These are phyloP conservation scores for Evernia prunastri DNA, from an alignment of 495 filamentous ascomycete genomes.

Conservation along the genomic window DNA sequence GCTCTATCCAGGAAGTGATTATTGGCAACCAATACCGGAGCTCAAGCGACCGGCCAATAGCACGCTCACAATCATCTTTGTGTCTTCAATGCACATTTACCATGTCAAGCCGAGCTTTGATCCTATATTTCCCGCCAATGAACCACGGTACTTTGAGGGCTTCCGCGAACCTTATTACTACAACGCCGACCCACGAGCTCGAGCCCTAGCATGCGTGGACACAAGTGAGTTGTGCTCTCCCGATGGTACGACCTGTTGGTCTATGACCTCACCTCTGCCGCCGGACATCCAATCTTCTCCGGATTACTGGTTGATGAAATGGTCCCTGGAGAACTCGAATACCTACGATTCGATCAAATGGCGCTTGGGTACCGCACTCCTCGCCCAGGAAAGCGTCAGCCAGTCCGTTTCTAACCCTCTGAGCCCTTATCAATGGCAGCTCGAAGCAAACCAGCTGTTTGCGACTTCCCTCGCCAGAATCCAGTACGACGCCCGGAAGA, in stretches of 20 bases:
- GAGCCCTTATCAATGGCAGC: constrained; percentile 24
- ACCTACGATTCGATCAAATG: constrained; percentile 27
- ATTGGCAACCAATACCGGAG: constrained; percentile 21
- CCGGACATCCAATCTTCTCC: background rate
- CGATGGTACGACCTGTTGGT: constrained; percentile 22
- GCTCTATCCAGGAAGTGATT: constrained; percentile 8
- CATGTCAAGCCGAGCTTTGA: constrained; percentile 23
- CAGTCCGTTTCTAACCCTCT: constrained; percentile 22
- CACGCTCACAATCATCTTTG: constrained; percentile 28
- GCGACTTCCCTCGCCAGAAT: constrained; percentile 26
- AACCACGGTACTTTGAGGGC: constrained; percentile 7
- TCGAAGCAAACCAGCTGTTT: constrained; percentile 25
- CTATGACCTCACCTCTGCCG: constrained; percentile 17
- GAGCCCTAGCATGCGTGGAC: constrained; percentile 26
- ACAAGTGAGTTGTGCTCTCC: constrained; percentile 23
- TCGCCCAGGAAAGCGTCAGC: constrained; percentile 25
- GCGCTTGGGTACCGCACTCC: constrained; percentile 25
- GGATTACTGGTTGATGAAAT: constrained; percentile 25
- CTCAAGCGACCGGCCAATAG: constrained; percentile 14
- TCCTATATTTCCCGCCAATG: constrained; percentile 24
- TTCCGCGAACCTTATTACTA: constrained; percentile 13
- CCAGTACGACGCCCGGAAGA: constrained; percentile 25
- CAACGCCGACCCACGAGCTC: constrained; percentile 21
- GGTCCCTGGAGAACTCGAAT: constrained; percentile 23
- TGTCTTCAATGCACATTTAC: constrained; percentile 23